Evolutionary conservation across 2,329 filamentous ascomycete species (phyloP), one percentile per base, ranked within the genome.

Genomic region (Exophiala bonariae): DNA sequence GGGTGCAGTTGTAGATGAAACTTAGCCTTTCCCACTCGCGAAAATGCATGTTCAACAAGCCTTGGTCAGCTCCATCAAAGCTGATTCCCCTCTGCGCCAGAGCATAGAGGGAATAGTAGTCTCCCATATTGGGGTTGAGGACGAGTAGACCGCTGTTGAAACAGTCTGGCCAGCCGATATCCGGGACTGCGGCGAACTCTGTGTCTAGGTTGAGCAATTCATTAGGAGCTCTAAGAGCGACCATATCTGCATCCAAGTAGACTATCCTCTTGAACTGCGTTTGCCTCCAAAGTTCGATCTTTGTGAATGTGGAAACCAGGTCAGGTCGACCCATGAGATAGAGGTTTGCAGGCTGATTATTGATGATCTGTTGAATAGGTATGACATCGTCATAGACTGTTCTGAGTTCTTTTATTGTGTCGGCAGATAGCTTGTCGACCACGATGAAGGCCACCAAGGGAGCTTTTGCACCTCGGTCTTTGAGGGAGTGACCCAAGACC

Each of bases 101-200:
- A 54, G 87, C 88, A 55, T 83, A 76, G 63, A 99, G 77, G 33
- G 89, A 87, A 70, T 89, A 85, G 69, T 91, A 97, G 58, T 95
- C 91, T 47, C 85, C 86, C 79, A 91, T 76, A 68, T 92, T 86
- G 26, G 93, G 93, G 13, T 79, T 85, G 50, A 99, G 70, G 28
- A 90, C 89, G 89, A 99, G 95, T 59, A 99, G 83, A 62, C 93
- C 93, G n/a, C 87, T 90, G 71, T 99, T 99, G 82, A 97, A 97
- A 52, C 91, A 81, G 71, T 99, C 93, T 26, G 93, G 93, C 93
- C 93, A 99, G 59, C 93, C 93, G 61, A 97, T 90, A 68, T 99
- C 93, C 23, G 93, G 91, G 9, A 88, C 90, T 2, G 93, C 83
- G 19, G 83, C 82, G 58, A 86, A 85, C 19, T 73, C 60, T 26